Conservation (phyloP, 1,284 basidiomycete species). For the Puccinia triticina region DNA sequence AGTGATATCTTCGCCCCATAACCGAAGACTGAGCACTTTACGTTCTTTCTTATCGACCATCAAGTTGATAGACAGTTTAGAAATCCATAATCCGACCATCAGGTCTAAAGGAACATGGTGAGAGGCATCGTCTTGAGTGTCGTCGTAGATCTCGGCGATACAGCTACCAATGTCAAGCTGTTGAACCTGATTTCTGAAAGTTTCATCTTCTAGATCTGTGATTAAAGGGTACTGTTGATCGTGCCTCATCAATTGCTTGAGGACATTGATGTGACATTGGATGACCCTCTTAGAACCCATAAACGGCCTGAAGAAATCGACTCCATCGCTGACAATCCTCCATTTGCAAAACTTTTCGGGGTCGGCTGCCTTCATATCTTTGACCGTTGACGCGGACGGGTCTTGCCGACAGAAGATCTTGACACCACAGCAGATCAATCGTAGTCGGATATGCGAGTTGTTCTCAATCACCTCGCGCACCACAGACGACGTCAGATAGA, state of each 20-base stretch:
- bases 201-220: constrained; percentile 23
- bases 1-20: constrained; percentile 77
- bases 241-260: constrained; percentile 69
- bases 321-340: constrained; percentile 79
- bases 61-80: constrained; percentile 76
- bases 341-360: constrained; percentile 64
- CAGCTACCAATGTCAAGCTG: constrained; percentile 41
- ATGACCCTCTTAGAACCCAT: constrained; percentile 71
- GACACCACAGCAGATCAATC: constrained; percentile 87
- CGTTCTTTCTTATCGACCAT: constrained; percentile 96
- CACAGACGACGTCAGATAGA: constrained; percentile 85
- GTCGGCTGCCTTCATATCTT: constrained; percentile 54
- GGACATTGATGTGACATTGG: constrained; percentile 66
- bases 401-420: constrained; percentile 71
- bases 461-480: constrained; percentile 73
- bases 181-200: constrained; percentile 13
- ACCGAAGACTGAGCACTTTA: constrained; percentile 77
- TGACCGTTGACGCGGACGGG: constrained; percentile 61
- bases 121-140: neutral
- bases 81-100: constrained; percentile 86
- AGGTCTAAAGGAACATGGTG: constrained; percentile 60
- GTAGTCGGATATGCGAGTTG: constrained; percentile 82
- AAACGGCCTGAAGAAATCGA: constrained; percentile 79
- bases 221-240: constrained; percentile 72
- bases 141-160: constrained; percentile 34